Conservation (phyloP, 352 stramenopile species). For the Globisporangium apiculatum region DNA sequence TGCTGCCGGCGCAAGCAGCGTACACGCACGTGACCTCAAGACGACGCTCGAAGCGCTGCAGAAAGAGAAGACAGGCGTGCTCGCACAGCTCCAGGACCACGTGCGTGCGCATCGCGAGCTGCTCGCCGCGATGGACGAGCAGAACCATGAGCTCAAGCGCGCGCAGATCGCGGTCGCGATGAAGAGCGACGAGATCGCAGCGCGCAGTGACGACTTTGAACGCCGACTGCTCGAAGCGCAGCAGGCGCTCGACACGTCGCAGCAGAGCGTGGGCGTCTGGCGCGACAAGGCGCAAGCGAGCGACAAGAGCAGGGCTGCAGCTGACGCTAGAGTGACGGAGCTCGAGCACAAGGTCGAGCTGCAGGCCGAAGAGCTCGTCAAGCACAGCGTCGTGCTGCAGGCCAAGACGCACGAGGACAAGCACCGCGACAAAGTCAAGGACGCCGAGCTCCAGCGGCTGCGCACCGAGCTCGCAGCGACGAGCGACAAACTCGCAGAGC, state of each 20-base stretch:
- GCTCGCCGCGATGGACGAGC: constrained; percentile 34
- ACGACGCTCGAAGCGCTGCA: constrained; percentile 44
- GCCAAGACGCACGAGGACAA: constrained; percentile 45
- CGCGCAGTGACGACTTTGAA: constrained; percentile 27
- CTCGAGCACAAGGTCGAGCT: constrained; percentile 36
- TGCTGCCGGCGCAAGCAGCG: constrained; percentile 2
- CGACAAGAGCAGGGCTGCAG: constrained; percentile 23
- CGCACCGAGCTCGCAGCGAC: constrained; percentile 22
- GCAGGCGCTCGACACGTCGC: constrained; percentile 33
- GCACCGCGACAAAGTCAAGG: constrained; percentile 35
- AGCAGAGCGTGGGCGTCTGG: constrained; percentile 31
- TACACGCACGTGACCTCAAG: constrained; percentile 35
- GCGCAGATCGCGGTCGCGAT: constrained; percentile 30
- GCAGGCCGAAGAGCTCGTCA: constrained; percentile 48
- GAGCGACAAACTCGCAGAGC: constrained; percentile 19
- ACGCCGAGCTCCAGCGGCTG: constrained; percentile 33
- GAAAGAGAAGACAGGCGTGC: constrained; percentile 53
- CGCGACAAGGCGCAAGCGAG: constrained; percentile 46
- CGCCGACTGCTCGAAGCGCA: constrained; percentile 19
- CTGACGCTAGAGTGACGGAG: constrained; percentile 29
- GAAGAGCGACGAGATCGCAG: constrained; percentile 41
- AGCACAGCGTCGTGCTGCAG: constrained; percentile 50
- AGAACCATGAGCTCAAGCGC: constrained; percentile 49
- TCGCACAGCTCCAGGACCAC: constrained; percentile 54
- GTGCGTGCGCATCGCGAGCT: constrained; percentile 38